Base-by-base conservation (phyloP, 2,329 filamentous ascomycete species). In the Fusarium odoratissimum region DNA sequence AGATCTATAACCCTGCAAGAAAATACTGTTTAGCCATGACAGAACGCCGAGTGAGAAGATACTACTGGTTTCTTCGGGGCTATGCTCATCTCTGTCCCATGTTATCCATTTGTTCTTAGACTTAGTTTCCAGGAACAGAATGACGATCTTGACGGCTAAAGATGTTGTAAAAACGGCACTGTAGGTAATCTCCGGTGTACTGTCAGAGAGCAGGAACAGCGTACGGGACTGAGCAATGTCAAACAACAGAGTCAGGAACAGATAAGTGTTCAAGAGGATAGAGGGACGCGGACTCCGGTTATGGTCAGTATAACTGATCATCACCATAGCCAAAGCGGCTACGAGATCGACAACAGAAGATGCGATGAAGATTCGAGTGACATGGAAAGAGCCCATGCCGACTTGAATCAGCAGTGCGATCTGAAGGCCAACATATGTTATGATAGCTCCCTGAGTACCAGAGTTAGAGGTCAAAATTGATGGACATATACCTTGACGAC, bases 191-290 rank as follows among this genome's bases (percentile, higher is more conserved):
- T 74, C 69, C 1, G 63, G 40, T 19, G 64, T 51, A 17, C 55
- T 72, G 16, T 52, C 38, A 44, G 72, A 73, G 37, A 77, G 69
- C 30, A 87, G 76, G 78, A 83, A 86, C 3, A 83, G 65, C 0
- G 85, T 86, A 12, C 86, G 79, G 0, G 78, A 77, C 63, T 84
- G 83, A 0, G 80, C 80, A 12, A 81, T 73, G 42, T 88, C 86
- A 19, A 87, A 79, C 5, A 87, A 71, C 0, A 84, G 69, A 7
- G 83, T 83, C 12, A 86, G 48, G 16, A 83, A 72, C 8, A 87
- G 70, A 59, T 83, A 87, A 17, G 72, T 66, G 28, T 70, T 80
- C 14, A 88, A 75, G 6, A 87, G 59, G 0, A 83, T 75, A 0
- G 85, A 87, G 1, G 85, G 85, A 6, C 84, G 78, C 0, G 77